A percentile compares a stretch with the other conserved stretches of the same genome.
phyloP scores from a whole-genome alignment of 2,329 filamentous ascomycete genomes.

The Fusarium pseudocircinatum region DNA sequence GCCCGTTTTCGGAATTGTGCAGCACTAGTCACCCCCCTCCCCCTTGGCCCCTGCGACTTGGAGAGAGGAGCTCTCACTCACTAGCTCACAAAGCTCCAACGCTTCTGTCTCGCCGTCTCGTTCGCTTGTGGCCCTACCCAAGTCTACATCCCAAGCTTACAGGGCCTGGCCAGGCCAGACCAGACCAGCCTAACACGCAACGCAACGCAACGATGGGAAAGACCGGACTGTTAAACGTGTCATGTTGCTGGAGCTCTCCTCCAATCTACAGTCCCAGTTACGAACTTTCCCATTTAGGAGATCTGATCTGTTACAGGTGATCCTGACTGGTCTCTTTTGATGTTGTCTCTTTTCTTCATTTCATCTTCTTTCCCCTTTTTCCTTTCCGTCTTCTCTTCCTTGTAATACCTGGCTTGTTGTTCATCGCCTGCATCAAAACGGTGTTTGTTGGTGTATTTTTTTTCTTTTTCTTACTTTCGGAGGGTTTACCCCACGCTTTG shows the following conservation, averaged over 20 bases:
- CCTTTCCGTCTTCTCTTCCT: constrained; percentile 1
- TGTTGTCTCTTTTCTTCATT: constrained; percentile 10
- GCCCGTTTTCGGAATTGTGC: constrained; percentile 42
- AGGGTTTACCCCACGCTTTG: background rate
- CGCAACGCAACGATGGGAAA: constrained; percentile 2
- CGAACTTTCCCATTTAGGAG: constrained; percentile 18
- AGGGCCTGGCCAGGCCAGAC: background rate
- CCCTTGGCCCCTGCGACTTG: background rate
- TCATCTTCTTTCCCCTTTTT: constrained; percentile 1
- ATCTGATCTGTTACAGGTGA: constrained; percentile 19
- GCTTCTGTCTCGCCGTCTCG: background rate
- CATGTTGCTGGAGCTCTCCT: constrained; percentile 19
- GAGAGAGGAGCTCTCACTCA: constrained; percentile 8
- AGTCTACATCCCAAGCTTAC: constrained; percentile 5
- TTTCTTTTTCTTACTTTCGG: constrained; percentile 4
- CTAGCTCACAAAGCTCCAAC: constrained; percentile 3
- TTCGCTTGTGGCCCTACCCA: constrained; percentile 32
- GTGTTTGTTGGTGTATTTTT: constrained; percentile 6
- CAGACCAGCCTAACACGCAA: background rate
- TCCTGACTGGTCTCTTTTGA: constrained; percentile 11
- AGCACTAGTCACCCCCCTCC: constrained; percentile 38
- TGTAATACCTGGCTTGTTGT: background rate
- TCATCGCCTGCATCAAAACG: constrained; percentile 19
- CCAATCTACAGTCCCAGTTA: constrained; percentile 20
- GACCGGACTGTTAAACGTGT: constrained; percentile 21